Evolutionary conservation across 179 eudicot genomes (phyloP).

Genomic region (Drosera spatulata): DNA sequence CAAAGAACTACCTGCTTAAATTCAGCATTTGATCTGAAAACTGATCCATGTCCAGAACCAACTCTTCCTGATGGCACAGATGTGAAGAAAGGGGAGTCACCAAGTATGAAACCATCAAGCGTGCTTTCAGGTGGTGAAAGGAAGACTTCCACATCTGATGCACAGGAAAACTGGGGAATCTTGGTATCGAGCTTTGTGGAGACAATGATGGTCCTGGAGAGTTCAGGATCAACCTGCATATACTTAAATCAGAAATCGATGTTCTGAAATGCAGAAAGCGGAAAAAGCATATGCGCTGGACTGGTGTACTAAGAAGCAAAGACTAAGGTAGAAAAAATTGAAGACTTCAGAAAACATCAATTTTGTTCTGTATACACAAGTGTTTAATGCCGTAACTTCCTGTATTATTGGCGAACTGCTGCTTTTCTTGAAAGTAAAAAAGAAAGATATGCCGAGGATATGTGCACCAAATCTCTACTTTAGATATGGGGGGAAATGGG

Average conservation of each 20-base stretch:
- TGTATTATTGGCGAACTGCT: background rate
- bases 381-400: background rate
- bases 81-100: conserved; percentile 95
- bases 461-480: background rate
- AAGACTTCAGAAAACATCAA: background rate
- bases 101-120: conserved; percentile 84
- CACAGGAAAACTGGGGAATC: conserved; percentile 94
- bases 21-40: conserved; percentile 82
- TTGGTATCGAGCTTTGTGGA: conserved; percentile 96
- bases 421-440: background rate
- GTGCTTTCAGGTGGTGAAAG: conserved; percentile 80
- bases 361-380: background rate
- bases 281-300: too few relatives aligned
- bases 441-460: background rate
- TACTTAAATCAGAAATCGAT: conserved; percentile 4
- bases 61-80: conserved; percentile 99
- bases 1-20: conserved; percentile 68
- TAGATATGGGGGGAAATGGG: background rate
- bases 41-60: conserved; percentile 78
- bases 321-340: conserved; percentile 1
- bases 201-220: conserved; percentile 89
- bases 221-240: conserved; percentile 91
- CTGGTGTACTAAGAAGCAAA: too few relatives aligned
- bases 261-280: too few relatives aligned
- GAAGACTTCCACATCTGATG: conserved; percentile 98